Conservation (phyloP, 306 rosid species). For the Dicorynia guianensis region DNA sequence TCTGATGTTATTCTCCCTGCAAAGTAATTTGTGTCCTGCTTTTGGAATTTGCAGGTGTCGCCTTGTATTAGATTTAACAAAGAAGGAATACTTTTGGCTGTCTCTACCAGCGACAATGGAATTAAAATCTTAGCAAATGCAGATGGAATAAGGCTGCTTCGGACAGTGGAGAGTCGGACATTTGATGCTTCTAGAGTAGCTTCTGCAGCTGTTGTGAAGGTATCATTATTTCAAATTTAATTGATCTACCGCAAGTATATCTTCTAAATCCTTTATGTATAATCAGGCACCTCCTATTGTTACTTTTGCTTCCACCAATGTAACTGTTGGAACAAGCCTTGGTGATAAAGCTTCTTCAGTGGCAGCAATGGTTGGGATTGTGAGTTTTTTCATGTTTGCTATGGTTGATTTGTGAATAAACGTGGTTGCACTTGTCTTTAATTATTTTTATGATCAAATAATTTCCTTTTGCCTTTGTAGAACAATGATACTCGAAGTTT, state of each 20-base stretch:
- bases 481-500: constrained; percentile 81
- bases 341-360: constrained; percentile 85
- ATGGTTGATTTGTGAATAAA: constrained; percentile 31
- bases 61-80: constrained; percentile 94
- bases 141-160: constrained; percentile 87
- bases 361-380: constrained; percentile 81
- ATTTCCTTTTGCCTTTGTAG: constrained; percentile 55
- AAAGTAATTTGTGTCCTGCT: constrained; percentile 47
- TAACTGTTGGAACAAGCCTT: constrained; percentile 78
- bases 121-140: constrained; percentile 87
- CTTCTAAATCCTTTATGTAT: constrained; percentile 44
- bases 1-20: constrained; percentile 22
- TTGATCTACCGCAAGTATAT: constrained; percentile 36
- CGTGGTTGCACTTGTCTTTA: constrained; percentile 25
- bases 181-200: constrained; percentile 92
- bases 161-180: constrained; percentile 82
- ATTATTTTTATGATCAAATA: constrained; percentile 24
- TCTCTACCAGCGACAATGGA: constrained; percentile 85
- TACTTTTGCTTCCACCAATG: constrained; percentile 72
- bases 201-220: constrained; percentile 91
- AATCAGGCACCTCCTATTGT: constrained; percentile 70
- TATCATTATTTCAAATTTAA: constrained; percentile 41
- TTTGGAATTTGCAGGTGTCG: constrained; percentile 73
- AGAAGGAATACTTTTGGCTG: constrained; percentile 91
- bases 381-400: constrained; percentile 52